phyloP scores from a whole-genome alignment of 768 basidiomycete genomes.

The Tricholoma furcatifolium region DNA sequence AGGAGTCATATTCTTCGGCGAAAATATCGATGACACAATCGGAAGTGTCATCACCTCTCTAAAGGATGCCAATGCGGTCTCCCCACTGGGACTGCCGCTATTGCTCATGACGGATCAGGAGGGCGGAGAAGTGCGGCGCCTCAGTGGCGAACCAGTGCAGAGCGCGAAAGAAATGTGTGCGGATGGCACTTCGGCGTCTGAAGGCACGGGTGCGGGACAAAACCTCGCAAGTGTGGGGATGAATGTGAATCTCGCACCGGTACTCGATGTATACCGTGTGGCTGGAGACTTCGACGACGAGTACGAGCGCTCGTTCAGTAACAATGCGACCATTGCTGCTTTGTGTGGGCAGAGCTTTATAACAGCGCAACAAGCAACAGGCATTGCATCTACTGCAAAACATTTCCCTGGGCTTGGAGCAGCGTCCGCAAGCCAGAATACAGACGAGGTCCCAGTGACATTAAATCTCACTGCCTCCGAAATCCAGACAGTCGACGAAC shows the following conservation, averaged over 20 bases:
- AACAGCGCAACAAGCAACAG: slow-evolving; percentile 10
- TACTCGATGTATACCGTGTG: slow-evolving; percentile 15
- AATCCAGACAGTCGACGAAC: slow-evolving; percentile 13
- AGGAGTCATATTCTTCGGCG: slow-evolving; percentile 15
- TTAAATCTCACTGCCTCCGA: slow-evolving; percentile 8
- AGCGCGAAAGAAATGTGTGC: slow-evolving; percentile 17
- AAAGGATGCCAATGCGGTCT: slow-evolving; percentile 13
- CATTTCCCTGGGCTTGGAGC: slow-evolving; percentile 19
- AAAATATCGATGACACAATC: slow-evolving; percentile 13
- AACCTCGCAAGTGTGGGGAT: slow-evolving; percentile 15
- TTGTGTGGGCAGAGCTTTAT: slow-evolving; percentile 14
- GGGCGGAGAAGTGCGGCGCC: slow-evolving; percentile 15
- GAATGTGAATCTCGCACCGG: slow-evolving; percentile 17
- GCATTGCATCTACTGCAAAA: slow-evolving; percentile 14
- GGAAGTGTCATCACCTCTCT: slow-evolving; percentile 10
- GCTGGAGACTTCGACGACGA: slow-evolving; percentile 16
- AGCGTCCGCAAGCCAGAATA: slow-evolving; percentile 6
- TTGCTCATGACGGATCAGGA: slow-evolving; percentile 19
- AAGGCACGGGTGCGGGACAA: slow-evolving; percentile 9
- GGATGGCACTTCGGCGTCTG: slow-evolving; percentile 4
- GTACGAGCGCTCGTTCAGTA: slow-evolving; percentile 15
- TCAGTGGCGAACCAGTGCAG: slow-evolving; percentile 13
- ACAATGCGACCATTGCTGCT: slow-evolving; percentile 7
- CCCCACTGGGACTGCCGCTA: slow-evolving; percentile 10
- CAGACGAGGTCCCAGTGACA: slow-evolving; percentile 11